Conservation (phyloP, 257 asterid species). For the Nyctanthes arbortristis region DNA sequence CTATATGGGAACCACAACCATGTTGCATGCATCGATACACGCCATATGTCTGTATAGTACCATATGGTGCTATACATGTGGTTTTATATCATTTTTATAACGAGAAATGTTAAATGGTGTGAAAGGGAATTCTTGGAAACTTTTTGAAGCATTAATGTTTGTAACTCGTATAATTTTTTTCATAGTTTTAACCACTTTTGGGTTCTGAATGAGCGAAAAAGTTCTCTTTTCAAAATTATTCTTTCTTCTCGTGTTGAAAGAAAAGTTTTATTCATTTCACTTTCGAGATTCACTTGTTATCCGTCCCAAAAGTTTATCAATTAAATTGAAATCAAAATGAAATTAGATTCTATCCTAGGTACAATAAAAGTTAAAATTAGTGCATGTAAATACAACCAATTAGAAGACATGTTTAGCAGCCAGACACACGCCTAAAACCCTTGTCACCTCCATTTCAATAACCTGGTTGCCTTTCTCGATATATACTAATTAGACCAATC, state of each 20-base stretch:
- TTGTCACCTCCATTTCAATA: too few species aligned
- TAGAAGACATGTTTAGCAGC: background rate
- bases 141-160: background rate
- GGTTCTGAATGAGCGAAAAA: background rate
- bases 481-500: too few species aligned
- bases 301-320: constrained; percentile 14
- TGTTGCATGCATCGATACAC: too few species aligned
- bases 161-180: background rate
- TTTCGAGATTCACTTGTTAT: constrained; percentile 19
- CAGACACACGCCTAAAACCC: too few species aligned
- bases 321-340: background rate
- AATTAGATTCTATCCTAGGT: constrained; percentile 6
- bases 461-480: too few species aligned
- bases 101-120: too few species aligned
- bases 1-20: too few species aligned
- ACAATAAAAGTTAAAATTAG: background rate
- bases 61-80: too few species aligned
- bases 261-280: constrained; percentile 20
- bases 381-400: background rate
- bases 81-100: too few species aligned
- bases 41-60: too few species aligned
- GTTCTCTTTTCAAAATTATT: constrained; percentile 19
- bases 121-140: background rate
- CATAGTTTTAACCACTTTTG: background rate
- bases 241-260: constrained; percentile 10